These are phyloP conservation scores for Leccinum fibrillosum DNA, from an alignment of 768 basidiomycete species.

Conservation along the genomic window DNA sequence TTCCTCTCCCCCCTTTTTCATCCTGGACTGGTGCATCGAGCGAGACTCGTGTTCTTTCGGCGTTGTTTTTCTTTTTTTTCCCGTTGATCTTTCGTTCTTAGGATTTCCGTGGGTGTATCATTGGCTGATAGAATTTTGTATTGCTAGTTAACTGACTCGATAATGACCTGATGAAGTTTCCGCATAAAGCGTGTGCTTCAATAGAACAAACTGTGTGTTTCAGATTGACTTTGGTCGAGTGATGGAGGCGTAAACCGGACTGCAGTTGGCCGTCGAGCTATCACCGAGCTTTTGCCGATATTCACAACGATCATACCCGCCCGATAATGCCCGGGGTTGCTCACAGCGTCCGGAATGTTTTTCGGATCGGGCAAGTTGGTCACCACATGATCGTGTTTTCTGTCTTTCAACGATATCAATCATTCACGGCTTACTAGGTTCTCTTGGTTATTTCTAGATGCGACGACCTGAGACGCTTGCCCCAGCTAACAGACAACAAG, in stretches of 20 bases:
- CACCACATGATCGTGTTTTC: too few species aligned
- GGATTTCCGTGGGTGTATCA: conserved; percentile 15
- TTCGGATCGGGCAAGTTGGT: too few species aligned
- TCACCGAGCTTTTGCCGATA: background rate
- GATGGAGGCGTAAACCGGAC: too few species aligned
- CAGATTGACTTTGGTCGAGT: too few species aligned
- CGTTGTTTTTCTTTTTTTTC: background rate
- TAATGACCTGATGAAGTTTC: background rate
- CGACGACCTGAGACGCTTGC: too few species aligned
- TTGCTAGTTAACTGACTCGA: conserved; percentile 10
- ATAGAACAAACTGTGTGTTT: background rate
- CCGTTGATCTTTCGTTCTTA: background rate
- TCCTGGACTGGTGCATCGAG: conserved; percentile 1
- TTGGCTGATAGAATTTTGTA: conserved; percentile 26
- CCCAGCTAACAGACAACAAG: background rate
- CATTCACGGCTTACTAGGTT: too few species aligned
- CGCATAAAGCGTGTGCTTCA: background rate
- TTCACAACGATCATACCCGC: too few species aligned
- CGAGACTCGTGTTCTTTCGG: background rate
- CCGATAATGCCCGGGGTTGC: background rate
- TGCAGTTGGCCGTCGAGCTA: too few species aligned
- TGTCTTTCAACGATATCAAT: background rate
- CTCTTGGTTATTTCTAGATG: background rate
- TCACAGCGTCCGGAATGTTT: background rate
- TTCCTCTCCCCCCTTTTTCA: background rate